These are phyloP conservation scores for Sarcodon aspratus DNA, from an alignment of 768 basidiomycete species.

Conservation along the genomic window DNA sequence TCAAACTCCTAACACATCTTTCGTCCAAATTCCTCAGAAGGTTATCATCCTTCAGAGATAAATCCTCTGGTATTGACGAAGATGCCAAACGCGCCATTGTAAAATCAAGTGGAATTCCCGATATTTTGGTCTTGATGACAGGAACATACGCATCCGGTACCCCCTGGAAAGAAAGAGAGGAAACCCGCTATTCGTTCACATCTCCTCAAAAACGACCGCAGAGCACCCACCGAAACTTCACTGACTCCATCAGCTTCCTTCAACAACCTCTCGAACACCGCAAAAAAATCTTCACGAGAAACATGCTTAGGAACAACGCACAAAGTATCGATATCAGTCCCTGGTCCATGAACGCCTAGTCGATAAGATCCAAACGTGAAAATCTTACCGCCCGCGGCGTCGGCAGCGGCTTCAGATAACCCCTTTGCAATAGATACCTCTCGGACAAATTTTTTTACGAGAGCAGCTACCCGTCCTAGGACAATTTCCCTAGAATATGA, in stretches of 20 bases:
- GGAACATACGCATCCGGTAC: conserved; percentile 97
- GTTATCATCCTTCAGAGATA: conserved; percentile 86
- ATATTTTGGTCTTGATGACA: conserved; percentile 84
- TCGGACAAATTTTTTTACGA: conserved; percentile 90
- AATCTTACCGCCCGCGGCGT: conserved; percentile 92
- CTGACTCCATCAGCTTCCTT: conserved; percentile 70
- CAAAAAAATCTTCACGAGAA: conserved; percentile 92
- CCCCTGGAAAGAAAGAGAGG: conserved; percentile 37
- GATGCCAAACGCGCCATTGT: conserved; percentile 83
- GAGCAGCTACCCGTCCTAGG: conserved; percentile 75
- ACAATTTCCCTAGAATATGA: conserved; percentile 69
- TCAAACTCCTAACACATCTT: conserved; percentile 87
- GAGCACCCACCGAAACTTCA: conserved; percentile 73
- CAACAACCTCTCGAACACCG: conserved; percentile 82
- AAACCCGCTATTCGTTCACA: background rate
- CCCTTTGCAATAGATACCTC: conserved; percentile 70
- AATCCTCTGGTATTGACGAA: conserved; percentile 83
- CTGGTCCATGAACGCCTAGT: conserved; percentile 92
- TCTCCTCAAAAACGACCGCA: background rate
- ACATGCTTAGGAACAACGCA: conserved; percentile 97
- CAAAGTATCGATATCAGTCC: conserved; percentile 95
- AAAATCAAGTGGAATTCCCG: conserved; percentile 89
- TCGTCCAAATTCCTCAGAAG: conserved; percentile 90
- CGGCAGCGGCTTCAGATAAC: conserved; percentile 79
- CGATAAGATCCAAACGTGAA: conserved; percentile 99